phyloP scores from a whole-genome alignment of 495 filamentous ascomycete genomes.

The Trichoderma asperelloides region DNA sequence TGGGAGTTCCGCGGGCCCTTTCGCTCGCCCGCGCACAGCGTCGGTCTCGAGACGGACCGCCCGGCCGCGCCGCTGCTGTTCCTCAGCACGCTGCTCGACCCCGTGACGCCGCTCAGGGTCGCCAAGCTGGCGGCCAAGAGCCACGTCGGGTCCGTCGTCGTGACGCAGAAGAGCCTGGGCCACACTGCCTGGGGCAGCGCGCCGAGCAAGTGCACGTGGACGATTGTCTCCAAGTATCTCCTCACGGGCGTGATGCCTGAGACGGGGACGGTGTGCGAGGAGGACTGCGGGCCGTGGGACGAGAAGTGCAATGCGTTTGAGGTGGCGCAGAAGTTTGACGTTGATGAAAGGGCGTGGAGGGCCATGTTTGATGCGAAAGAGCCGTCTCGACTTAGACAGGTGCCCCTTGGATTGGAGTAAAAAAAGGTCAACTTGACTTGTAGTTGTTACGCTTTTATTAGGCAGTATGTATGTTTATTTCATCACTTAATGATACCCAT shows the following conservation, averaged over 20 bases:
- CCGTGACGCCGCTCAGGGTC: constrained; percentile 24
- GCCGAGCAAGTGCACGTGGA: constrained; percentile 18
- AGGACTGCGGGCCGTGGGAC: constrained; percentile 16
- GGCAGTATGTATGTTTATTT: no score
- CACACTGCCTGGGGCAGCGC: constrained; percentile 17
- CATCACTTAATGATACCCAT: no score
- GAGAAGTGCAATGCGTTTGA: neutral
- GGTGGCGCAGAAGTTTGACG: neutral
- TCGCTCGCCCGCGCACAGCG: constrained; percentile 10
- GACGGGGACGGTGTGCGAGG: constrained; percentile 19
- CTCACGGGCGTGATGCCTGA: constrained; percentile 19
- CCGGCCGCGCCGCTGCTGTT: constrained; percentile 26
- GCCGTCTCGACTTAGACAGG: neutral
- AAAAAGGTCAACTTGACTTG: neutral
- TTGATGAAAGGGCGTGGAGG: neutral
- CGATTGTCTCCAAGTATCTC: constrained; percentile 19
- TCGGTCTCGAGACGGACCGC: constrained; percentile 3
- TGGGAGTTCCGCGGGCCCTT: constrained; percentile 23
- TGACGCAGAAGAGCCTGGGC: constrained; percentile 22
- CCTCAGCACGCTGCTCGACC: constrained; percentile 21
- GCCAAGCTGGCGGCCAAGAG: constrained; percentile 18
- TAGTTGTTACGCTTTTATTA: no score
- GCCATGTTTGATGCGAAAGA: neutral
- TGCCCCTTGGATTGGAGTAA: neutral
- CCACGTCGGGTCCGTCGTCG: constrained; percentile 19